These are phyloP conservation scores for Aspergillus puulaauensis DNA, from an alignment of 2,329 filamentous ascomycete species.

Conservation along the genomic window DNA sequence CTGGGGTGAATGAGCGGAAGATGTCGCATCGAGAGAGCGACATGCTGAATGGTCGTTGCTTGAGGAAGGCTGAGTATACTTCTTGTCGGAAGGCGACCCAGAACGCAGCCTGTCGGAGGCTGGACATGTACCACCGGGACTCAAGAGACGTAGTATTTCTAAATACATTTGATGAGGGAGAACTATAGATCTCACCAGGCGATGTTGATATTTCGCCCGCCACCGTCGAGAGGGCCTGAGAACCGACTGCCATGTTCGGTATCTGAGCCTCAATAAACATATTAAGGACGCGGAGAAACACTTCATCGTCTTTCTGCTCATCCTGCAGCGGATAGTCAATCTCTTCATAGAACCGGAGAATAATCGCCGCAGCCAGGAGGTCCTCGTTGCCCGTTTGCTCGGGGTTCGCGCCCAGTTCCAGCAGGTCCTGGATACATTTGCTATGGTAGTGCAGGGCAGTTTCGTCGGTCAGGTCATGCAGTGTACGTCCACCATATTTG, in stretches of 20 bases:
- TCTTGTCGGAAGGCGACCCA: constrained; percentile 51
- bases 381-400: constrained; percentile 7
- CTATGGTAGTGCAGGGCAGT: constrained; percentile 41
- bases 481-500: constrained; percentile 7
- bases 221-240: too few relatives aligned
- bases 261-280: constrained; percentile 25
- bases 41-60: constrained; percentile 31
- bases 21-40: constrained; percentile 4
- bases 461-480: constrained; percentile 28
- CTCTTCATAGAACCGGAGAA: constrained; percentile 46
- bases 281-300: constrained; percentile 22
- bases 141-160: not conserved
- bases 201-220: not conserved
- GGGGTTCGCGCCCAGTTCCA: constrained; percentile 23
- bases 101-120: constrained; percentile 43
- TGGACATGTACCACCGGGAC: constrained; percentile 10
- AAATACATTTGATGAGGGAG: not conserved
- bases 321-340: constrained; percentile 26
- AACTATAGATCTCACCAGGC: not conserved
- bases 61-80: constrained; percentile 46
- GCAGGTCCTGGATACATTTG: constrained; percentile 38
- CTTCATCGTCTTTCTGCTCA: constrained; percentile 19
- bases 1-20: constrained; percentile 6
- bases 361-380: constrained; percentile 43
- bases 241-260: not conserved